Conservation (phyloP, 2,329 filamentous ascomycete genomes). For the Elsinoe australis region DNA sequence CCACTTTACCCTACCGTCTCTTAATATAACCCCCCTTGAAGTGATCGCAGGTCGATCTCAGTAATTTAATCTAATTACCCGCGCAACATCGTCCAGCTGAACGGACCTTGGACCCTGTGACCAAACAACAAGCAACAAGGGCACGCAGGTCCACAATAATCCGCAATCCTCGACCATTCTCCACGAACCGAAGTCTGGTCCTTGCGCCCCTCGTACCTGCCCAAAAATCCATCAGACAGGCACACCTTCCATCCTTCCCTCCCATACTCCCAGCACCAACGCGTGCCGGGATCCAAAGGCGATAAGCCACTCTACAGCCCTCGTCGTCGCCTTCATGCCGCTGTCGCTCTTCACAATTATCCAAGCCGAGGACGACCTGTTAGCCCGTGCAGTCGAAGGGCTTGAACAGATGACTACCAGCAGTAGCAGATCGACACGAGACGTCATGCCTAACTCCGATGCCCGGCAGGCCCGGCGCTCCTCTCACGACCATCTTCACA, state of each 20-base stretch:
- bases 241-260: neutral
- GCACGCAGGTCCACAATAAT: no score
- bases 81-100: slow-evolving; percentile 4
- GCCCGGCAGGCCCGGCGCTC: slow-evolving; percentile 10
- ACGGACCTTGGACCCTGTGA: slow-evolving; percentile 4
- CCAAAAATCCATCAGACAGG: slow-evolving; percentile 1
- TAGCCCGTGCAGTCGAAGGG: slow-evolving; percentile 16
- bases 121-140: neutral
- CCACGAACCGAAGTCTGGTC: slow-evolving; percentile 12
- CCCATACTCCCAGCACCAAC: slow-evolving; percentile 5
- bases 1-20: no score
- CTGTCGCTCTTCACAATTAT: slow-evolving; percentile 17
- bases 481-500: neutral
- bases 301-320: neutral
- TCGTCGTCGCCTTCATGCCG: slow-evolving; percentile 3
- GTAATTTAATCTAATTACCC: slow-evolving; percentile 8
- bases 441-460: slow-evolving; percentile 16
- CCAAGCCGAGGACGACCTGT: slow-evolving; percentile 15
- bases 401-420: slow-evolving; percentile 17
- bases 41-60: slow-evolving; percentile 14
- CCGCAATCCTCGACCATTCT: neutral
- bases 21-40: neutral
- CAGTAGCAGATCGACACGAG: slow-evolving; percentile 14
- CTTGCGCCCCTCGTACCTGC: neutral
- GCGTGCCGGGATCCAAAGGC: slow-evolving; percentile 3